Base-by-base conservation (phyloP, 495 filamentous ascomycete genomes). In the Talaromyces stipitatus region DNA sequence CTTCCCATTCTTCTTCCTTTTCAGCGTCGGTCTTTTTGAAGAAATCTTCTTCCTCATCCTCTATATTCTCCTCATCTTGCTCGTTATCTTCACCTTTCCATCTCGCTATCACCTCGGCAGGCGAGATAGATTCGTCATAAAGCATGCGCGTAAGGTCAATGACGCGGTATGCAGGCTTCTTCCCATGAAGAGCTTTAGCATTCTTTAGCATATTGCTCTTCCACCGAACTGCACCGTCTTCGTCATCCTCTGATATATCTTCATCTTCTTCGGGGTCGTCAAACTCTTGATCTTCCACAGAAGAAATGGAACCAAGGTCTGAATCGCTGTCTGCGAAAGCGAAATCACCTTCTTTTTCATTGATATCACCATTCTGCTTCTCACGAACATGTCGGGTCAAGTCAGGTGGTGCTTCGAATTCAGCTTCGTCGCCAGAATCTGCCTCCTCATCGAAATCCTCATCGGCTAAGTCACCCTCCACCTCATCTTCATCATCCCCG, bases 271-370 rank as follows among this genome's bases (percentile, higher is more conserved):
- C 76, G 8, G 69, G 66, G 59, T 86, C 84, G 24, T 91, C 83
- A 2, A 86, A 60, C 16, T 81, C 76, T 51, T 81, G 77, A 28
- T 84, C 82, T 11, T 82, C 84, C 3, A 76, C 85, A 2, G 80
- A 82, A n/a, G 88, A 95, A 32, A 96, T 72, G 12, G 94, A 97
- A 11, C 94, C 94, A 3, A 97, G 75, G 67, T 97, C 95, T 6
- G 92, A 97, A 65, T 98, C 94, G 63, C 88, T 94, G 63, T 97
- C 92, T 1, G 92, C 92, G 69, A 96, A 98, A n/a, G 82, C 87
- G 60, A 96, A 58, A 53, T 85, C 82, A 38, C 82, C 86, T 30
- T 85, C 83, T 11, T 77, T 72, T 7, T 65, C 73, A 8, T 69
- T 78, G 6, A 30, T 30, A 3, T 63, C 65, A 51, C 67, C 75